Evolutionary conservation across 225 moss, liverwort and hornwort genomes (phyloP).

Genomic region (Takakia lepidozioides): DNA sequence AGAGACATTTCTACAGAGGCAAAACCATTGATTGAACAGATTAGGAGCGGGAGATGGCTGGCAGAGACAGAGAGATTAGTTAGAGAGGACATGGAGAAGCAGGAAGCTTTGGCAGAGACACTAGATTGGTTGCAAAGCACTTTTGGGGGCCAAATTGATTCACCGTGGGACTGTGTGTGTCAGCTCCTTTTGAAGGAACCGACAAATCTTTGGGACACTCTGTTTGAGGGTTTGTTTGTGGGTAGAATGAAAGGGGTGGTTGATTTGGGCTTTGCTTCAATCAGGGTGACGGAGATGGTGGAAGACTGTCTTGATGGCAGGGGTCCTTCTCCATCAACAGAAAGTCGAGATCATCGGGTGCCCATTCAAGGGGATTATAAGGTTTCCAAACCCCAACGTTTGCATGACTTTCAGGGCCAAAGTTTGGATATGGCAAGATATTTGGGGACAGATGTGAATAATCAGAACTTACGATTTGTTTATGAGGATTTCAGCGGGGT

Average conservation of each 20-base stretch:
- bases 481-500: too few relatives aligned
- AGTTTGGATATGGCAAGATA: conserved; percentile 13
- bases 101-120: conserved; percentile 58
- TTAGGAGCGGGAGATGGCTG: conserved; percentile 62
- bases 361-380: conserved; percentile 6
- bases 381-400: too few relatives aligned
- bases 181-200: conserved; percentile 76
- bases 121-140: conserved; percentile 74
- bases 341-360: conserved; percentile 14
- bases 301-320: conserved; percentile 31
- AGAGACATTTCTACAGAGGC: conserved; percentile 59
- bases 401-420: too few relatives aligned
- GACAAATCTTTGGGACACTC: conserved; percentile 70
- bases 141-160: conserved; percentile 75
- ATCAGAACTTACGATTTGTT: conserved; percentile 24
- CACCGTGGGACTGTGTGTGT: conserved; percentile 89
- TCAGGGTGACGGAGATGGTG: conserved; percentile 50
- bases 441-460: conserved; percentile 23
- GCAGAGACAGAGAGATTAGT: conserved; percentile 61
- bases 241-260: conserved; percentile 67
- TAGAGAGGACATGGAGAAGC: conserved; percentile 56
- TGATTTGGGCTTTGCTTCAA: conserved; percentile 36
- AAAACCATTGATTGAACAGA: conserved; percentile 42
- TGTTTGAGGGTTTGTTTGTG: conserved; percentile 76
- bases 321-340: conserved; percentile 5